Conservation (phyloP, 176 grass and related monocot genomes). For the Phyllostachys edulis region DNA sequence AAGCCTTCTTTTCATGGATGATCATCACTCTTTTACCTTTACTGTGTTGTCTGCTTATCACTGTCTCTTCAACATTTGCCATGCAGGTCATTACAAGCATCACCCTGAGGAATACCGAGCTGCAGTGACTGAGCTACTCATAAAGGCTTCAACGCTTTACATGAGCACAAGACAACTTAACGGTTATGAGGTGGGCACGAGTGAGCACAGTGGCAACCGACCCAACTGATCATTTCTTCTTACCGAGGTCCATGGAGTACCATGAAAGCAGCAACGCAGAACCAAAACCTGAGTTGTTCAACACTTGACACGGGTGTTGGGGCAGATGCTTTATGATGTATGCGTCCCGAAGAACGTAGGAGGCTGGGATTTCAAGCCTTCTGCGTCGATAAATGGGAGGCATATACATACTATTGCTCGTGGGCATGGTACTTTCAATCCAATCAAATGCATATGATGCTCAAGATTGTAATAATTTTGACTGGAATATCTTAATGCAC, state of each 20-base stretch:
- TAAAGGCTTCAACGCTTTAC: constrained; percentile 53
- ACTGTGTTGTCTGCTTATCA: background rate
- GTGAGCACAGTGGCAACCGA: constrained; percentile 25
- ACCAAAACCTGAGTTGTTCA: no score
- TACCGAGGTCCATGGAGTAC: no score
- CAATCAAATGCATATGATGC: no score
- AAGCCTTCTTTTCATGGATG: background rate
- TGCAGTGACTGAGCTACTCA: constrained; percentile 62
- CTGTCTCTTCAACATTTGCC: background rate
- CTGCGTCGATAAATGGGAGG: no score
- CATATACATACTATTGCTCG: no score
- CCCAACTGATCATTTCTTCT: no score
- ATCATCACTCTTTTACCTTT: background rate
- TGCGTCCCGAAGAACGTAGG: constrained; percentile 65
- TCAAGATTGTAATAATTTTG: constrained; percentile 56
- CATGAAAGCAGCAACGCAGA: no score
- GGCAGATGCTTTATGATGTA: no score
- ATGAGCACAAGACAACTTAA: constrained; percentile 42
- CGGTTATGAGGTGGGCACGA: background rate
- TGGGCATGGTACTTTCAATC: no score
- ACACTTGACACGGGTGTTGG: no score
- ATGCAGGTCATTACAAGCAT: constrained; percentile 80
- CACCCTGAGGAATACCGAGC: constrained; percentile 66
- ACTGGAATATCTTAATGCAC: constrained; percentile 10
- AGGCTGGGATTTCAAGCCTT: no score